Percentiles rank a stretch among this genome's conserved stretches.
phyloP scores from a whole-genome alignment of 495 filamentous ascomycete species.

The Penicillium lividum region DNA sequence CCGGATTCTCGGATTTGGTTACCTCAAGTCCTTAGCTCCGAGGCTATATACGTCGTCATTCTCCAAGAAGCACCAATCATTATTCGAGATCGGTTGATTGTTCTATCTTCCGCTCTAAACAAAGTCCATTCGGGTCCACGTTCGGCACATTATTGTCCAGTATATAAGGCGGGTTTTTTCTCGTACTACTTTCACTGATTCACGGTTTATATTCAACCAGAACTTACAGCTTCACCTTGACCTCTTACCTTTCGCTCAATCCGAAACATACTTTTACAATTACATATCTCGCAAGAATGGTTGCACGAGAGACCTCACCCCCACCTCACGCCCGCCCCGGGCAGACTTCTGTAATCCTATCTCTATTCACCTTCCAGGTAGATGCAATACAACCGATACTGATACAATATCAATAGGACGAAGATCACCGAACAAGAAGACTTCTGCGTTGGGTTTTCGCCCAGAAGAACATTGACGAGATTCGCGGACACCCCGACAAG shows the following conservation, averaged over 20 bases:
- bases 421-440: conserved; percentile 73
- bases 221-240: not conserved
- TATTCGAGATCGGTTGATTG: not conserved
- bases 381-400: not conserved
- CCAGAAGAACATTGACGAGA: conserved; percentile 55
- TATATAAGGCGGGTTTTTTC: not conserved
- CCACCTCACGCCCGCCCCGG: conserved; percentile 15
- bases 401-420: conserved; percentile 27
- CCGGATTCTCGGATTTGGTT: conserved; percentile 2
- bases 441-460: conserved; percentile 68
- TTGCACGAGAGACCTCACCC: conserved; percentile 1
- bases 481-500: conserved; percentile 62
- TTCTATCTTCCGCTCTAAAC: not conserved
- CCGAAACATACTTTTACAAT: not conserved
- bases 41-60: not conserved
- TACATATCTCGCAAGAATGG: conserved; percentile 6
- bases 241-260: not conserved
- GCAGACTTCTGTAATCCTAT: conserved; percentile 13
- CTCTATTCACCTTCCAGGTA: not conserved
- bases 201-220: not conserved
- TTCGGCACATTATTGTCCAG: not conserved
- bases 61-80: not conserved
- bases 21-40: conserved; percentile 4
- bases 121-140: not conserved
- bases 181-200: not conserved